A percentile compares a stretch with the other conserved stretches of the same genome.
Conservation (phyloP, 2,329 filamentous ascomycete species). For the Trichoderma breve region DNA sequence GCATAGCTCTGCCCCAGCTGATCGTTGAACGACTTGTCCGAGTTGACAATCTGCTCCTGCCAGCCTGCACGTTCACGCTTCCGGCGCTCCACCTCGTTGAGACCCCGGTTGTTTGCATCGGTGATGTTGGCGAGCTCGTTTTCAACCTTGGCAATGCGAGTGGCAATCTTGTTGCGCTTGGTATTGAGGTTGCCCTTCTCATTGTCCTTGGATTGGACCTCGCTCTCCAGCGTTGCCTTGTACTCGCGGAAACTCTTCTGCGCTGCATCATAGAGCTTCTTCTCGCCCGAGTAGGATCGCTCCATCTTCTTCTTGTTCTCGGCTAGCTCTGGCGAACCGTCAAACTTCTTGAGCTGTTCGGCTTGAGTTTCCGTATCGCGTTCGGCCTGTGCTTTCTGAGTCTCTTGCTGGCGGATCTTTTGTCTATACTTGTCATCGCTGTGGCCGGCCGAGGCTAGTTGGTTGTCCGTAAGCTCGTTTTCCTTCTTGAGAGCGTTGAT, state of each 20-base stretch:
- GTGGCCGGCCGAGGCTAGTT: conserved; percentile 66
- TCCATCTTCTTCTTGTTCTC: conserved; percentile 56
- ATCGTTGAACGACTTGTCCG: conserved; percentile 47
- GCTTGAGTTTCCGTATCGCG: conserved; percentile 54
- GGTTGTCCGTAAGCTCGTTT: conserved; percentile 65
- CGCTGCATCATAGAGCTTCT: conserved; percentile 58
- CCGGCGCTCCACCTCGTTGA: conserved; percentile 61
- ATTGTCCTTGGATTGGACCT: conserved; percentile 60
- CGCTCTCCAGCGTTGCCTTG: conserved; percentile 61
- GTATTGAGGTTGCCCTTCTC: conserved; percentile 63
- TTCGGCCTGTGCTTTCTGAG: conserved; percentile 66
- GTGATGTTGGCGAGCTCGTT: conserved; percentile 69
- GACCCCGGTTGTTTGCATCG: conserved; percentile 64
- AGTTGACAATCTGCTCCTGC: conserved; percentile 45
- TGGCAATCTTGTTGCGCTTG: conserved; percentile 70
- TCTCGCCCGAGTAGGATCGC: conserved; percentile 53
- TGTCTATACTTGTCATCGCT: conserved; percentile 74
- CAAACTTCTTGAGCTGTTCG: conserved; percentile 61
- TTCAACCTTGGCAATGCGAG: conserved; percentile 69
- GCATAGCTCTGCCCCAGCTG: conserved; percentile 41
- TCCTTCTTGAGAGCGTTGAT: conserved; percentile 68
- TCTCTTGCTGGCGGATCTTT: conserved; percentile 71
- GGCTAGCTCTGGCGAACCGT: conserved; percentile 61
- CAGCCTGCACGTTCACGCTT: conserved; percentile 50
- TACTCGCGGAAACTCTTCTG: conserved; percentile 54